These are phyloP conservation scores for Suillus subaureus DNA, from an alignment of 768 basidiomycete genomes.

Conservation along the genomic window DNA sequence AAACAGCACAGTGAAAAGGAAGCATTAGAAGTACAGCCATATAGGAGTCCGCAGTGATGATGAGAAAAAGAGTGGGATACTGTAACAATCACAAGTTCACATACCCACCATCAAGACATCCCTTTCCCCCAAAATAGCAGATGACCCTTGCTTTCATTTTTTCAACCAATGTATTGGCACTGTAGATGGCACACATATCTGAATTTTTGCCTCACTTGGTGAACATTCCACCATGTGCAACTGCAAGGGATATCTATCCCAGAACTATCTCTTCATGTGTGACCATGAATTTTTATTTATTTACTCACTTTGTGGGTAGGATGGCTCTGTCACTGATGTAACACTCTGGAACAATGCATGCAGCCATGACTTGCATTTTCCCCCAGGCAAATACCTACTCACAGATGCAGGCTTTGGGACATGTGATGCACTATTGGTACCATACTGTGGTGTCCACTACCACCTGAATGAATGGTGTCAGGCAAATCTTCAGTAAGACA, in stretches of 20 bases:
- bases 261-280: slow-evolving; percentile 24
- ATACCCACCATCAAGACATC: neutral
- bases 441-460: neutral
- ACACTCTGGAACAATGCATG: slow-evolving; percentile 16
- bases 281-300: slow-evolving; percentile 17
- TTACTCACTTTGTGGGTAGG: slow-evolving; percentile 20
- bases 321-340: slow-evolving; percentile 17
- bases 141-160: slow-evolving; percentile 3
- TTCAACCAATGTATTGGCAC: slow-evolving; percentile 14
- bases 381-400: neutral
- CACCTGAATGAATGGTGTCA: slow-evolving; percentile 1
- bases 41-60: no score
- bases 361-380: slow-evolving; percentile 8
- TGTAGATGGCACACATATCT: slow-evolving; percentile 12
- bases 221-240: slow-evolving; percentile 14
- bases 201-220: neutral
- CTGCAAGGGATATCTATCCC: slow-evolving; percentile 17
- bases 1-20: no score
- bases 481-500: no score
- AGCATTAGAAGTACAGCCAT: no score
- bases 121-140: neutral
- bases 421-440: neutral
- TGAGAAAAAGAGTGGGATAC: no score
- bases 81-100: no score
- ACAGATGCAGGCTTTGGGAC: slow-evolving; percentile 7